A percentile compares a stretch with the other conserved stretches of the same genome.
Conservation (phyloP, 2,329 filamentous ascomycete genomes). For the Pseudocercospora fijiensis region DNA sequence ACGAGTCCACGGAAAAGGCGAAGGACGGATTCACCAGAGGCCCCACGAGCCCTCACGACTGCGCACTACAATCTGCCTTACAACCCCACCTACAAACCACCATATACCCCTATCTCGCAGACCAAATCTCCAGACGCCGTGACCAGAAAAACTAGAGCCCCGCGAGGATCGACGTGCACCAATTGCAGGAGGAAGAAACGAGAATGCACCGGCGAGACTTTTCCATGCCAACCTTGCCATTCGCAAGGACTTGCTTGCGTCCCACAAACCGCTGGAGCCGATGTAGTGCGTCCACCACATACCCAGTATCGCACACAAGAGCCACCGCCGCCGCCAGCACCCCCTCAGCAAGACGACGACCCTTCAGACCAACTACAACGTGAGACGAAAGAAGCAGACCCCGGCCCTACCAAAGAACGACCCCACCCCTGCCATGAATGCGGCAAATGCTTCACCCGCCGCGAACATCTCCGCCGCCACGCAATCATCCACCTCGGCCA, state of each 20-base stretch:
- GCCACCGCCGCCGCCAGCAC: neutral
- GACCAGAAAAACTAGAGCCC: neutral
- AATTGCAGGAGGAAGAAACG: neutral
- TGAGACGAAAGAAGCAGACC: neutral
- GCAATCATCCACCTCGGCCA: neutral
- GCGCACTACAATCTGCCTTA: neutral
- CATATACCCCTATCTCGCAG: neutral
- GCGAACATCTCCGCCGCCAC: neutral
- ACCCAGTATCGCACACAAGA: neutral
- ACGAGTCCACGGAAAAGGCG: neutral
- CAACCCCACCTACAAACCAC: neutral
- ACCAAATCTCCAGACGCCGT: neutral
- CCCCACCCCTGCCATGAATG: neutral
- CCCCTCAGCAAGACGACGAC: neutral
- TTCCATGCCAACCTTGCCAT: neutral
- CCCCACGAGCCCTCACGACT: neutral
- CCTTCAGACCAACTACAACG: neutral
- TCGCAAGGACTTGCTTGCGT: neutral
- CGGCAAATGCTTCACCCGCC: neutral
- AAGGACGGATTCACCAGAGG: neutral
- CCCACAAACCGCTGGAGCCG: neutral
- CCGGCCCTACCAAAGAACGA: neutral
- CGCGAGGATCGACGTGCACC: neutral
- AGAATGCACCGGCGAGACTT: neutral
- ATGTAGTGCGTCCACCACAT: neutral